Evolutionary conservation across 208 protist species (phyloP), one percentile per base, ranked within the genome.

Genomic region (Angomonas ambiguus): DNA sequence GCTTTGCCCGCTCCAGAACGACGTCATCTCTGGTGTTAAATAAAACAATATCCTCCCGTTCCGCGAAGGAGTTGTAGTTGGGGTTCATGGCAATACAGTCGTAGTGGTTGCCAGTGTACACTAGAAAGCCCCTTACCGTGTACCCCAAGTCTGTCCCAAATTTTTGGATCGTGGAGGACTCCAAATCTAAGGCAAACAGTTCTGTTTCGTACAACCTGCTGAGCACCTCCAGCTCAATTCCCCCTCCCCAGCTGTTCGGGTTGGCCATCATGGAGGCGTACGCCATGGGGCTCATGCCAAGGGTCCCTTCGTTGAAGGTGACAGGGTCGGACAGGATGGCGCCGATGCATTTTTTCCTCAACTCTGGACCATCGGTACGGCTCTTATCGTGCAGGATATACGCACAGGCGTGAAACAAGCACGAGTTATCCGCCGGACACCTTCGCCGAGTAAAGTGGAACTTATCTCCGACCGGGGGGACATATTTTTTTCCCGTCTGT

Each of bases 101-200:
- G 78, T 97, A 98, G 77, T 98, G 96, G 60, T 91, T 87, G 18
- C 95, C 95, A 10, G 91, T 97, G 71, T 97, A 98, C 1, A 97
- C 81, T 53, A 98, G 65, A 75, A 97, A 97, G 2, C 65, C 81
- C 10, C 87, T 80, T 34, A 87, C 74, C 28, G 65, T 83, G 82
- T 96, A 98, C 30, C 70, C 81, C 56, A 73, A 62, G n/a, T 79
- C 85, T 10, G 92, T 76, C 32, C 96, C 96, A 71, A 93, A 96
- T 28, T 69, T 66, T 66, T 94, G 73, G 63, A 95, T 71, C 1
- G 74, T 80, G 16, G 68, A 71, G 0, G 87, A 97, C 74, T 94
- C 71, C 38, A 96, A 67, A 64, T 98, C 92, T 16, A 97, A 71
- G 4, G 85, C 80, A 35, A 93, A 71, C 56, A 98, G 95, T 76